Evolutionary conservation across 768 basidiomycete genomes (phyloP).

Genomic region (Lentinula edodes): DNA sequence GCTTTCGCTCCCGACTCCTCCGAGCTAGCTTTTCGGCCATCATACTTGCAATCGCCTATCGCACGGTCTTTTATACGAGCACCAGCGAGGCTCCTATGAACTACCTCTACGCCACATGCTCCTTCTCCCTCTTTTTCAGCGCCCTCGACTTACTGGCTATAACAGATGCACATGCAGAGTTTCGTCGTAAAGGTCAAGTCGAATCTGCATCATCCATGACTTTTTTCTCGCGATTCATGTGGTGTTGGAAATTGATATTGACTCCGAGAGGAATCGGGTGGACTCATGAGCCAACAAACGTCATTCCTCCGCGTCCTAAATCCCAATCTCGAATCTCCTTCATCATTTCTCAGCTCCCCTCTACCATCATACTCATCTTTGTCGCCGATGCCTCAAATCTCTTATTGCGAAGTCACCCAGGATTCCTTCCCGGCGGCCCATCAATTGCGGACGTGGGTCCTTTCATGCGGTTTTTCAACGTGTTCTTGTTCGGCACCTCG

Average conservation of each 20-base stretch:
- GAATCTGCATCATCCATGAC: conserved; percentile 7
- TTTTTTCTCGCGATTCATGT: conserved; percentile 17
- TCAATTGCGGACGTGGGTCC: conserved; percentile 9
- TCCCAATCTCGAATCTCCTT: conserved; percentile 16
- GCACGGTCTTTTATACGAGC: conserved; percentile 20
- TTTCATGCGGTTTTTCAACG: conserved; percentile 13
- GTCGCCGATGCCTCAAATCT: conserved; percentile 13
- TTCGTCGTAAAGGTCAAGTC: conserved; percentile 15
- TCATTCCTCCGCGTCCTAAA: conserved; percentile 14
- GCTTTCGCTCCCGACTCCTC: neutral
- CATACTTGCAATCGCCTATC: conserved; percentile 5
- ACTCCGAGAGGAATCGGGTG: conserved; percentile 31
- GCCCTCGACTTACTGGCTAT: conserved; percentile 24
- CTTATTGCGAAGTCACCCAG: conserved; percentile 8
- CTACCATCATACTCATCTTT: conserved; percentile 8
- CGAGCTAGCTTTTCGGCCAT: neutral
- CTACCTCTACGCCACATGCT: conserved; percentile 3
- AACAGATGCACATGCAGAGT: conserved; percentile 17
- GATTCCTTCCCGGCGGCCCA: conserved; percentile 10
- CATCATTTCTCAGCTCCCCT: conserved; percentile 13
- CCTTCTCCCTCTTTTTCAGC: conserved; percentile 18
- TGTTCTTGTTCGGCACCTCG: conserved; percentile 18
- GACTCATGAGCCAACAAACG: conserved; percentile 21
- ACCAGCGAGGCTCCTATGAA: conserved; percentile 17
- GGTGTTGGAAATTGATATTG: conserved; percentile 24